A percentile compares a stretch with the other conserved stretches of the same genome.
These are phyloP conservation scores for Metschnikowia aberdeeniae DNA, from an alignment of 805 yeast genomes.

Conservation along the genomic window DNA sequence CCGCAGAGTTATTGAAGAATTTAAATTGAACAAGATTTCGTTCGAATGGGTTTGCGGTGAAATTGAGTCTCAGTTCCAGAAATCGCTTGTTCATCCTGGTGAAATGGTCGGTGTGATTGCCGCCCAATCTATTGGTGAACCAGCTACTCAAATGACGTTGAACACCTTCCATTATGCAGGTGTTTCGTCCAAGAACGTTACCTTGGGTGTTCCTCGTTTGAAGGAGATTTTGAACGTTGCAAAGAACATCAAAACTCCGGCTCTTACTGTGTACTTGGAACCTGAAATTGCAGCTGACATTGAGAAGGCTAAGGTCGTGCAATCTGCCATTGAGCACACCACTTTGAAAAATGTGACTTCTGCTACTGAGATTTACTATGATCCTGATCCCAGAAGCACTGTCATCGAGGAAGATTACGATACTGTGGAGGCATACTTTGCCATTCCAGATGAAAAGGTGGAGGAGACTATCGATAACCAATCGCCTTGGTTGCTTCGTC, in stretches of 20 bases:
- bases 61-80: constrained; percentile 88
- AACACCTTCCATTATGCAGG: constrained; percentile 97
- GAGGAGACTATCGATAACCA: constrained; percentile 92
- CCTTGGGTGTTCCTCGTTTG: constrained; percentile 98
- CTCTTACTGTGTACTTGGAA: constrained; percentile 86
- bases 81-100: constrained; percentile 91
- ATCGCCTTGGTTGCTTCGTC: constrained; percentile 96
- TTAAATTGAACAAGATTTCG: constrained; percentile 74
- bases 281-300: constrained; percentile 80
- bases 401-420: constrained; percentile 95
- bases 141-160: constrained; percentile 98
- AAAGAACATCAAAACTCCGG: constrained; percentile 98
- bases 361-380: constrained; percentile 96
- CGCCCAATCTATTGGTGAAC: constrained; percentile 98
- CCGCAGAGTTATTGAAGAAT: constrained; percentile 89
- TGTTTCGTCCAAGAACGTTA: constrained; percentile 98
- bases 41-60: constrained; percentile 97
- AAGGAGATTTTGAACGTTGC: constrained; percentile 98
- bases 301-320: constrained; percentile 90
- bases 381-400: constrained; percentile 97
- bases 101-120: constrained; percentile 98
- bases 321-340: constrained; percentile 96
- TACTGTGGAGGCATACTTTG: constrained; percentile 94
- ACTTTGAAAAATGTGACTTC: constrained; percentile 91
- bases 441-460: constrained; percentile 96